Base-by-base conservation (phyloP, 352 stramenopile genomes). In the Phytophthora aleatoria region DNA sequence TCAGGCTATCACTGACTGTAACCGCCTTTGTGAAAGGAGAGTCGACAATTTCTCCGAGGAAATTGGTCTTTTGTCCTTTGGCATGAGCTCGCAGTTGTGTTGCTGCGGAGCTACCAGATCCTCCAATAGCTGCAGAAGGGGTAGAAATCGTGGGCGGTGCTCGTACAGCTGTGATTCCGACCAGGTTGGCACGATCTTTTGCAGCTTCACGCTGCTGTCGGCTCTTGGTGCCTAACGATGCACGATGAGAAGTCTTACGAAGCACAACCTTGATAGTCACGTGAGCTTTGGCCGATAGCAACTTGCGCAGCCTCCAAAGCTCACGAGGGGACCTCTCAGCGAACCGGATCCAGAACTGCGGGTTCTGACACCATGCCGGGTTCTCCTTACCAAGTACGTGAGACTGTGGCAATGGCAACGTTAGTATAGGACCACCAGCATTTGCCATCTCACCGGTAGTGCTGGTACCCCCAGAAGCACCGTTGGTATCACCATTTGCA, bases 271-370 rank as follows among this genome's bases (percentile, higher is more conserved):
- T 94, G 60, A 94, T 70, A 11, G 85, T 87, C 28, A 87, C 85
- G 26, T 76, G 76, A 0, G 79, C 67, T 56, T 69, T 75, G 9
- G 61, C 64, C 1, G 64, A 63, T 50, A 81, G 51, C 24, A 81
- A 59, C 13, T 65, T 61, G 3, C 53, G 57, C 8, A 76, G 57
- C 2, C 53, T 57, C 3, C 52, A 44, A 39, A 54, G 44, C 28
- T 71, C 67, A 11, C 45, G 47, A 42, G 61, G 67, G 11, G 67
- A 71, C n/a, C 67, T 52, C 12, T 70, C 64, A 1, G 72, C 71
- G 12, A 92, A 65, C 0, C 78, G 78, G 35, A 97, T 28, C 72
- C 88, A 85, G 63, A 94, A 98, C 72, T 98, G 92, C 9, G 92
- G 91, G 49, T 97, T 97, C 59, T 97, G 89, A 67, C 85, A 91